Evolutionary conservation across 768 basidiomycete species (phyloP).

Genomic region (Sporobolomyces roseus): DNA sequence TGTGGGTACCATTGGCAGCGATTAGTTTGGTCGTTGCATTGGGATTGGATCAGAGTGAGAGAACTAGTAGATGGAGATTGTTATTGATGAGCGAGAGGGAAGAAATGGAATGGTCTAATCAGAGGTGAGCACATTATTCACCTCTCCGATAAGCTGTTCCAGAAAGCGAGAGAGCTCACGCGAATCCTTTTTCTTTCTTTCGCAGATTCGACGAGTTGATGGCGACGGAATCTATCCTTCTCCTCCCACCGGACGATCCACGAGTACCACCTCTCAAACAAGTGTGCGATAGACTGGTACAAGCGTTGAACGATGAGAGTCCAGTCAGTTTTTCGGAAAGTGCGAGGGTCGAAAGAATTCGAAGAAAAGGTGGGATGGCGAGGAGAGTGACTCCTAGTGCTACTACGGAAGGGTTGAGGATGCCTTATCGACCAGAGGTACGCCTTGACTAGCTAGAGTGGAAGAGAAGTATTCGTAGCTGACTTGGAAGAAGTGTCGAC

Average conservation of each 20-base stretch:
- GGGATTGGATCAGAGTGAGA: conserved; percentile 51
- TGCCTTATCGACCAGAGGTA: conserved; percentile 50
- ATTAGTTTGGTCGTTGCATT: conserved; percentile 52
- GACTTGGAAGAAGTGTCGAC: not conserved
- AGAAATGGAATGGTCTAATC: conserved; percentile 52
- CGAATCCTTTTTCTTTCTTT: too few species aligned
- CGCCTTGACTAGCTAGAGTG: not conserved
- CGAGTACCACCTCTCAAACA: conserved; percentile 48
- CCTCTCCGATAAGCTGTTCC: too few species aligned
- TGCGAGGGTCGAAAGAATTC: conserved; percentile 39
- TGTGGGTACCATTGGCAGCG: conserved; percentile 52
- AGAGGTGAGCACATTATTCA: conserved; percentile 19
- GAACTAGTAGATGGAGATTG: conserved; percentile 52
- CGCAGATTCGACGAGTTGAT: conserved; percentile 52
- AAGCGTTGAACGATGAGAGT: conserved; percentile 48
- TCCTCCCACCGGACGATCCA: conserved; percentile 49
- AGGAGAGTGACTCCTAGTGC: conserved; percentile 35
- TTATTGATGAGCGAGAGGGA: conserved; percentile 53
- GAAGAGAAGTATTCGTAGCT: not conserved
- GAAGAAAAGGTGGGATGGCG: conserved; percentile 21
- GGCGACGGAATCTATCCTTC: conserved; percentile 48
- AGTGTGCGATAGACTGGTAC: conserved; percentile 50
- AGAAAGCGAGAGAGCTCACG: not conserved
- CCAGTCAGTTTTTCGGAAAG: conserved; percentile 48
- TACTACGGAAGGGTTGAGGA: conserved; percentile 39